phyloP scores from a whole-genome alignment of 768 basidiomycete species.

The Leccinum boreale region DNA sequence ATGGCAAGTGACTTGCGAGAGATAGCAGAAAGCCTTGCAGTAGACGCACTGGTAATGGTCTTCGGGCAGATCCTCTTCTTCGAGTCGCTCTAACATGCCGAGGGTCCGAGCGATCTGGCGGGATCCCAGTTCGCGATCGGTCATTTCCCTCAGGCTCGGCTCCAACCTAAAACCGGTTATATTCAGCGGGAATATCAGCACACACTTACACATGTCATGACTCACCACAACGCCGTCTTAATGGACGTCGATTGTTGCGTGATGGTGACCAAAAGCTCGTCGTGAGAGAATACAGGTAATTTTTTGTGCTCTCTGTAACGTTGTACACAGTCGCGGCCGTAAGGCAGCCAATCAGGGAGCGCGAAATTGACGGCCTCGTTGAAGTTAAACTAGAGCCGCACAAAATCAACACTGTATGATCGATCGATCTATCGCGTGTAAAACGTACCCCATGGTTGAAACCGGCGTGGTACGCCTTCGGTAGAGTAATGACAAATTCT shows the following conservation, averaged over 20 bases:
- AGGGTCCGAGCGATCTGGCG: constrained; percentile 60
- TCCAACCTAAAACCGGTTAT: constrained; percentile 58
- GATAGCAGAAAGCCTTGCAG: constrained; percentile 94
- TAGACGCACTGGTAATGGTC: constrained; percentile 93
- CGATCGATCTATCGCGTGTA: constrained; percentile 25
- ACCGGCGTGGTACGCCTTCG: constrained; percentile 96
- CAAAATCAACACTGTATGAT: constrained; percentile 24
- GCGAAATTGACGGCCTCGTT: constrained; percentile 99
- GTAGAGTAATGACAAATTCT: constrained; percentile 97
- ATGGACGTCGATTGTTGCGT: constrained; percentile 92
- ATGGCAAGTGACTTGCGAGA: constrained; percentile 84
- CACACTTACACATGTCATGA: constrained; percentile 14
- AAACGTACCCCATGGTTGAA: constrained; percentile 94
- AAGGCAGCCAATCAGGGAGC: constrained; percentile 89
- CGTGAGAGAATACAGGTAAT: constrained; percentile 96
- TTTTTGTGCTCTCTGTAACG: constrained; percentile 90
- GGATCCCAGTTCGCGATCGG: constrained; percentile 70
- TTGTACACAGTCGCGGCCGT: constrained; percentile 83
- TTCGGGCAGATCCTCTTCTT: constrained; percentile 80
- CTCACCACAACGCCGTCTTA: constrained; percentile 89
- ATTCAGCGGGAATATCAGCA: constrained; percentile 20
- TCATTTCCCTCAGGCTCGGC: constrained; percentile 85
- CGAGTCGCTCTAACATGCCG: constrained; percentile 64
- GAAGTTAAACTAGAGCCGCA: constrained; percentile 77
- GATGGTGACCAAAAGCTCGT: constrained; percentile 96